Percentiles rank a stretch among this genome's conserved stretches.
These are phyloP conservation scores for Trichoderma sp. DNA, from an alignment of 2,329 filamentous ascomycete species.

Conservation along the genomic window DNA sequence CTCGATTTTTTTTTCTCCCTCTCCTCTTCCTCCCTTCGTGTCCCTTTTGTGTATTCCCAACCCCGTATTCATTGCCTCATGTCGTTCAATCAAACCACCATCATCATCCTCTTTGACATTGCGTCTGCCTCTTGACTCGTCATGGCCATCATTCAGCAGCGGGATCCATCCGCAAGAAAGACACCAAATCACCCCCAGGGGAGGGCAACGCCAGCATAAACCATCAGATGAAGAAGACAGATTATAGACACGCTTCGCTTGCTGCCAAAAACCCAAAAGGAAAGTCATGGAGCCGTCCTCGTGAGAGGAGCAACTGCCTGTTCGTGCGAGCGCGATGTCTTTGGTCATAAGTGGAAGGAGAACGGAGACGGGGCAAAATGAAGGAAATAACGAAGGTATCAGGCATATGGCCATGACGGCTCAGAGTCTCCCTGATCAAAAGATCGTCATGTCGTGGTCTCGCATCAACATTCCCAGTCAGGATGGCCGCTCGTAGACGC, in stretches of 20 bases:
- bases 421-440: neutral
- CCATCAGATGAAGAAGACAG: neutral
- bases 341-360: neutral
- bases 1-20: neutral
- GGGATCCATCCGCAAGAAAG: neutral
- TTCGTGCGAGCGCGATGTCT: constrained; percentile 18
- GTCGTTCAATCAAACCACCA: neutral
- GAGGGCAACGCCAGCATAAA: neutral
- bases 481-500: neutral
- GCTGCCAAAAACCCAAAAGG: constrained; percentile 20
- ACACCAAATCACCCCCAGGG: neutral
- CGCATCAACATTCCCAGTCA: neutral
- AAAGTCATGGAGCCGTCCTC: constrained; percentile 25
- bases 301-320: constrained; percentile 17
- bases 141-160: neutral
- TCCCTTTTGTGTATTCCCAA: neutral
- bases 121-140: constrained; percentile 10
- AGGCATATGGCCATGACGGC: neutral
- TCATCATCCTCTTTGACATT: neutral
- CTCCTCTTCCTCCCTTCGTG: neutral
- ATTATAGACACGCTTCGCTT: constrained; percentile 19
- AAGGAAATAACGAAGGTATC: neutral
- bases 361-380: neutral
- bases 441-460: neutral
- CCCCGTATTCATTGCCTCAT: neutral